Percentiles rank a stretch among this genome's conserved stretches.
phyloP scores from a whole-genome alignment of 441 rosid genomes.

The Raphanus hybrid region DNA sequence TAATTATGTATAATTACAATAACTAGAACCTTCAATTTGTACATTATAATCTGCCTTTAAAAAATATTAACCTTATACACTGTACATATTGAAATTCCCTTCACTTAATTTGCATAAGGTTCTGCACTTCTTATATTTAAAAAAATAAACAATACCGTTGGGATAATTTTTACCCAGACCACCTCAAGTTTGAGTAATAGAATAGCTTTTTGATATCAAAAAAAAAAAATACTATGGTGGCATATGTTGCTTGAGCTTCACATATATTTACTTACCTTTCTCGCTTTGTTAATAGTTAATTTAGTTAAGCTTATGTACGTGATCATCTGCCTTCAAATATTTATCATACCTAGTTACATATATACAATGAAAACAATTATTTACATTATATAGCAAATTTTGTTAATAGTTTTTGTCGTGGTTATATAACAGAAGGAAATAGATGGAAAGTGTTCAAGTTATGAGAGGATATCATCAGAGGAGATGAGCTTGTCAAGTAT shows the following conservation, averaged over 20 bases:
- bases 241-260: background rate
- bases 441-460: conserved; percentile 73
- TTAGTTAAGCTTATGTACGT: background rate
- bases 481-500: conserved; percentile 74
- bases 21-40: background rate
- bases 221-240: too few species aligned
- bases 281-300: conserved; percentile 11
- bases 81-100: conserved; percentile 4
- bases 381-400: background rate
- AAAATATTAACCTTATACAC: background rate
- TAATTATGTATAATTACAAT: conserved; percentile 6
- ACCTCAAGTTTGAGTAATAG: too few species aligned
- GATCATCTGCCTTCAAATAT: conserved; percentile 6
- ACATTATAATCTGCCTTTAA: too few species aligned
- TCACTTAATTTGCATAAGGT: conserved; percentile 23
- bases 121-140: background rate
- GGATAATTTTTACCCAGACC: background rate
- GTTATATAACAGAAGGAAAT: conserved; percentile 54
- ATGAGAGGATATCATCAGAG: conserved; percentile 70
- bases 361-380: background rate
- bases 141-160: background rate
- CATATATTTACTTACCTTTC: conserved; percentile 20
- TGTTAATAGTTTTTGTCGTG: background rate
- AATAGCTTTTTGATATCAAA: too few species aligned
- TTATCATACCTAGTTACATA: background rate